These are phyloP conservation scores for Neonectria neomacrospora DNA, from an alignment of 2,329 filamentous ascomycete species.

Conservation along the genomic window DNA sequence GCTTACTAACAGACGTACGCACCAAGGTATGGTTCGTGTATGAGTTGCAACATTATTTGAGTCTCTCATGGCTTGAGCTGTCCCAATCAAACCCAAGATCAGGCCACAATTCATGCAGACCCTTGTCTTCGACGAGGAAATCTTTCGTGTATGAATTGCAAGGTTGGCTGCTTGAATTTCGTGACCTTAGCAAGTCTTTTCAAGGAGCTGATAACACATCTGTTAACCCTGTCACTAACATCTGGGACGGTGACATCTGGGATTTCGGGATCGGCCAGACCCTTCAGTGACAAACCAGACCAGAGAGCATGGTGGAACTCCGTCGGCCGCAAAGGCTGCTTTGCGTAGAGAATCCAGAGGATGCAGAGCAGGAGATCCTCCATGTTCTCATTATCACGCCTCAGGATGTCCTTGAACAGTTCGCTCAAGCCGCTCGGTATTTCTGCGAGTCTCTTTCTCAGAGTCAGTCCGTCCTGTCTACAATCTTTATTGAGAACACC, in stretches of 20 bases:
- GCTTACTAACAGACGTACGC: background rate
- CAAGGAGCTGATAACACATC: slow-evolving; percentile 54
- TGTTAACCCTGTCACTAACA: slow-evolving; percentile 26
- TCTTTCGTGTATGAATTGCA: slow-evolving; percentile 66
- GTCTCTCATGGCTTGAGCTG: slow-evolving; percentile 52
- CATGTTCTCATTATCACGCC: slow-evolving; percentile 55
- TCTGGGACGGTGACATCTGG: slow-evolving; percentile 28
- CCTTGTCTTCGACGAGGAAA: slow-evolving; percentile 54
- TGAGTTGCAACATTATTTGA: slow-evolving; percentile 56
- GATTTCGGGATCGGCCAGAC: slow-evolving; percentile 41
- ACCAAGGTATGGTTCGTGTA: slow-evolving; percentile 48
- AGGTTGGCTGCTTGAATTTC: slow-evolving; percentile 44
- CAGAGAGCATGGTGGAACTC: slow-evolving; percentile 59
- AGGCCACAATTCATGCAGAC: slow-evolving; percentile 48
- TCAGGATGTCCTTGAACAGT: slow-evolving; percentile 62
- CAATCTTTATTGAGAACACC: slow-evolving; percentile 52
- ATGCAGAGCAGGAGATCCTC: slow-evolving; percentile 57
- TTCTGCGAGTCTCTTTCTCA: slow-evolving; percentile 45
- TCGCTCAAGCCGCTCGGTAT: slow-evolving; percentile 55
- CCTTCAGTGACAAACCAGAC: slow-evolving; percentile 35
- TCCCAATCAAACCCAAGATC: slow-evolving; percentile 47
- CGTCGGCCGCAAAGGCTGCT: slow-evolving; percentile 52
- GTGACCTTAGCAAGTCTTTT: slow-evolving; percentile 62
- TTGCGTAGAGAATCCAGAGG: slow-evolving; percentile 64
- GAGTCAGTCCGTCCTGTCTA: slow-evolving; percentile 38